Evolutionary conservation across 371 early-diverging fungal species (phyloP).

Genomic region (Rhizomucor miehei): DNA sequence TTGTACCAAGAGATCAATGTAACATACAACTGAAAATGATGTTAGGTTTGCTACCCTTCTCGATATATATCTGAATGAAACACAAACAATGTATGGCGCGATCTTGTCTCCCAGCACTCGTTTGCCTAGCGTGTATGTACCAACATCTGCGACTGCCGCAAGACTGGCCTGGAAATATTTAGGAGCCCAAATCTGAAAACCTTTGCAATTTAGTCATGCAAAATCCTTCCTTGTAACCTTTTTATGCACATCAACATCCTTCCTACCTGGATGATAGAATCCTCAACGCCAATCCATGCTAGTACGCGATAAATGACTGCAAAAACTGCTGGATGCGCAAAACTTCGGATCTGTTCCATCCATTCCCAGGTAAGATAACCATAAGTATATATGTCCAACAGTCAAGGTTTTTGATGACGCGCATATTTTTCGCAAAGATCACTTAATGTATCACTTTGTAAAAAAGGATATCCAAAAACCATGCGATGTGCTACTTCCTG

Average conservation of each 20-base stretch:
- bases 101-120: conserved; percentile 29
- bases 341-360: conserved; percentile 69
- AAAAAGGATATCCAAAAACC: conserved; percentile 70
- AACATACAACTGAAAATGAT: conserved; percentile 60
- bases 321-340: conserved; percentile 77
- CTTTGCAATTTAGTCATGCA: no score
- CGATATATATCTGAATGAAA: not conserved
- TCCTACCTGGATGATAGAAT: conserved; percentile 56
- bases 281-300: conserved; percentile 57
- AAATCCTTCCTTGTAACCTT: no score
- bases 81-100: conserved; percentile 36
- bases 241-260: conserved; percentile 1
- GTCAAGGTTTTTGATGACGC: no score
- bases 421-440: no score
- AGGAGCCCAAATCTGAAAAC: no score
- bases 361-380: conserved; percentile 96
- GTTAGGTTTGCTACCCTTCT: no score
- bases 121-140: conserved; percentile 68
- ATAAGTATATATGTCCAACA: conserved; percentile 28
- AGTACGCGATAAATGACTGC: conserved; percentile 67
- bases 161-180: conserved; percentile 69
- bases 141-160: conserved; percentile 73
- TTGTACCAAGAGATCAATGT: conserved; percentile 82
- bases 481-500: conserved; percentile 82
- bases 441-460: conserved; percentile 2